A percentile compares a stretch with the other conserved stretches of the same genome.
Evolutionary conservation across 1,139 yeast genomes (phyloP).

Genomic region (Geotrichum siamense): DNA sequence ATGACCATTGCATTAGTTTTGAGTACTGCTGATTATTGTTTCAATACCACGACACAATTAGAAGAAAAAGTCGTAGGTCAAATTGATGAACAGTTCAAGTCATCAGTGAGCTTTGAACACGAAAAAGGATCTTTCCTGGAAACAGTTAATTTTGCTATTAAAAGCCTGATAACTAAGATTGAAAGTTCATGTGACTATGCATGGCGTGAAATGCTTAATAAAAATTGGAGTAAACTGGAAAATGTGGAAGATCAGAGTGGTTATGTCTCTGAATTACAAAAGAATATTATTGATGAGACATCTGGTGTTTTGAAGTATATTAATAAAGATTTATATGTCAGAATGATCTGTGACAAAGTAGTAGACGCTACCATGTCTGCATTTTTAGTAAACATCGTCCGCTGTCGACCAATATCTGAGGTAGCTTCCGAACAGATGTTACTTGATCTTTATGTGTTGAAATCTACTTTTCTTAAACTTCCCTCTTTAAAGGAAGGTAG

Average conservation of each 20-base stretch:
- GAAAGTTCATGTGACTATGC: conserved; percentile 56
- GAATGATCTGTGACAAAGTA: conserved; percentile 69
- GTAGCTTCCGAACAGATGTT: conserved; percentile 75
- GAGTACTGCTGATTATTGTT: conserved; percentile 86
- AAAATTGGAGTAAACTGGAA: conserved; percentile 62
- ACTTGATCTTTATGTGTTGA: conserved; percentile 61
- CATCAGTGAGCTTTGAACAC: conserved; percentile 44
- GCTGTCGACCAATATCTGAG: conserved; percentile 58
- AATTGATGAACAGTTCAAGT: conserved; percentile 39
- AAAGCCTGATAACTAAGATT: conserved; percentile 51
- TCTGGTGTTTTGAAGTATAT: conserved; percentile 50
- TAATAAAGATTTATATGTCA: conserved; percentile 60
- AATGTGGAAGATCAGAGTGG: conserved; percentile 64
- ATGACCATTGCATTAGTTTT: conserved; percentile 63
- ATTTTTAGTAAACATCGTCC: conserved; percentile 52
- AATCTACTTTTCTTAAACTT: conserved; percentile 46
- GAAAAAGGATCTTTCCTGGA: conserved; percentile 52
- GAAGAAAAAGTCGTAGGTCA: conserved; percentile 55
- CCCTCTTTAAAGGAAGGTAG: conserved; percentile 35
- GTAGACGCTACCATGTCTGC: conserved; percentile 57
- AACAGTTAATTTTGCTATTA: conserved; percentile 53
- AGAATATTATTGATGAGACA: conserved; percentile 43
- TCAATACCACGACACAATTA: conserved; percentile 68
- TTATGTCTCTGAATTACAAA: conserved; percentile 54
- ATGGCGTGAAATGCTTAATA: conserved; percentile 82